Evolutionary conservation across 129 eudicot species (phyloP).

Genomic region (Flaveria brownii): DNA sequence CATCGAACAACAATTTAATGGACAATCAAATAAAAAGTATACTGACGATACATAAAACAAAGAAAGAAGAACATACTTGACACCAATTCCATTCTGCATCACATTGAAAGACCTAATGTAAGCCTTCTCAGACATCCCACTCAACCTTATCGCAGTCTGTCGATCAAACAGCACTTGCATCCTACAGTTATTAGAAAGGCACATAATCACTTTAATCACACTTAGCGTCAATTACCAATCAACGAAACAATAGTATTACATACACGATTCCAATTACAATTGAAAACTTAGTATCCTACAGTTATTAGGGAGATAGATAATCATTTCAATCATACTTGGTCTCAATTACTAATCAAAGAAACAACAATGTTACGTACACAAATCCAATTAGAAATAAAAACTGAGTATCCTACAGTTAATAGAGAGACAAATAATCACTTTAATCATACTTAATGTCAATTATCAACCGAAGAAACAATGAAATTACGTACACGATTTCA

Average conservation of each 20-base stretch:
- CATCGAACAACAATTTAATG: slow-evolving; percentile 4
- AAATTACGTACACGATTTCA: background rate
- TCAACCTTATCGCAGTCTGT: slow-evolving; percentile 59
- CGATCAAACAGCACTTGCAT: slow-evolving; percentile 76
- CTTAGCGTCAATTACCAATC: no score
- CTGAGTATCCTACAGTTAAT: slow-evolving; percentile 38
- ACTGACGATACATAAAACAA: background rate
- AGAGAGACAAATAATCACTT: slow-evolving; percentile 5
- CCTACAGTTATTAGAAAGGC: slow-evolving; percentile 35
- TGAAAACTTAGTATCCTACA: background rate
- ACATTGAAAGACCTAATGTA: slow-evolving; percentile 76
- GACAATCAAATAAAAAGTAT: background rate
- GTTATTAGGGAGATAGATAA: no score
- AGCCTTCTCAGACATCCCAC: slow-evolving; percentile 96
- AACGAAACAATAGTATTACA: no score
- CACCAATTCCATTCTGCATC: slow-evolving; percentile 83
- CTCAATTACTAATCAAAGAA: no score
- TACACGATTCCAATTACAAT: no score
- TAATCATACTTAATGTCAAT: background rate
- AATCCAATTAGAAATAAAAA: no score
- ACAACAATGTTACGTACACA: no score
- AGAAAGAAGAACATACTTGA: slow-evolving; percentile 53
- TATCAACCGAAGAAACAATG: no score
- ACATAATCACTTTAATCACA: slow-evolving; percentile 8
- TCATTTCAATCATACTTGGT: background rate